Base-by-base conservation (phyloP, 2,329 filamentous ascomycete genomes). In the Stachybotrys echinatus region DNA sequence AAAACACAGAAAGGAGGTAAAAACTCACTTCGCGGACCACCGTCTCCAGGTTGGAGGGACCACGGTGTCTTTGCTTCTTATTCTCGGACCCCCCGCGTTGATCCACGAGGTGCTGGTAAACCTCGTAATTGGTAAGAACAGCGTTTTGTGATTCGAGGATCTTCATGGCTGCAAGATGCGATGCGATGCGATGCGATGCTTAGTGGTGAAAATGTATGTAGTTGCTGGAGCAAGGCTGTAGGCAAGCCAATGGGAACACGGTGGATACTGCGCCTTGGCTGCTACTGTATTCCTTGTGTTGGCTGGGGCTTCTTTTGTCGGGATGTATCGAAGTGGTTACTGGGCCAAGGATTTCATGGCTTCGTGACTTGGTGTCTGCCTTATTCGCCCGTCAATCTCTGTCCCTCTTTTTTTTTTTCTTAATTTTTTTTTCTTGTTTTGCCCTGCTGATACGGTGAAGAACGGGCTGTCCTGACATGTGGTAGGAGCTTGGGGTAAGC, bases 121-220 rank as follows among this genome's bases (percentile, higher is more conserved):
- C 85, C 73, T 90, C 87, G 55, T 81, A 85, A 66, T 90, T 90
- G 64, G 83, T 81, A 61, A 91, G 73, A 40, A 85, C 76, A 5
- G 84, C 85, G 23, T 81, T 81, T 63, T 89, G 85, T 3, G 85
- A 74, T 61, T 87, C 85, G 58, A 89, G 70, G 61, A 91, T 80
- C 77, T 88, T 85, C 83, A 86, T 84, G 19, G 34, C 65, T 58
- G 46, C 2, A 34, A 10, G 27, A 34, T 10, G 27, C 14, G 10
- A 34, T 34, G 27, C 14, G 27, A n/a, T n/a, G n/a, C n/a, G n/a
- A n/a, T 20, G 19, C 23, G 22, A 17, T 21, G 23, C 47, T 20
- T 31, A 47, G 23, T 45, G 52, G 44, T 39, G 23, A 34, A 37
- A 19, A 14, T 48, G 23, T 20, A 19, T 23, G n/a, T n/a, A n/a